A percentile compares a stretch with the other conserved stretches of the same genome.
Conservation (phyloP, 495 filamentous ascomycete species). For the Jackrogersella minutella region DNA sequence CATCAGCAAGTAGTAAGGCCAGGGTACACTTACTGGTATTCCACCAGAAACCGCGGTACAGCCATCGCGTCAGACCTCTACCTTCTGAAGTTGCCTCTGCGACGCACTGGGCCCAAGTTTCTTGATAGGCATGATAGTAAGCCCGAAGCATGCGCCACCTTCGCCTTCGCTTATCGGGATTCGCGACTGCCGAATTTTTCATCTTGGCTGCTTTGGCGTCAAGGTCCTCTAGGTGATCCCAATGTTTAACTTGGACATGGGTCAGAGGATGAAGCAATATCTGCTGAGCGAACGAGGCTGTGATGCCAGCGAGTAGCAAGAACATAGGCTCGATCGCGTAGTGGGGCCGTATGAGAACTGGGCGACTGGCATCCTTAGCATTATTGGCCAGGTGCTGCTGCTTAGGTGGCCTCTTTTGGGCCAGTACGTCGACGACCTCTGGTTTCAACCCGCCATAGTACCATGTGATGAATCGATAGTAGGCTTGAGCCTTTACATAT, state of each 20-base stretch:
- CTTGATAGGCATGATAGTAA: conserved; percentile 78
- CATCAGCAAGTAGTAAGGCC: neutral
- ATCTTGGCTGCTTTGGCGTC: conserved; percentile 67
- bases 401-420: conserved; percentile 46
- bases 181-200: conserved; percentile 32
- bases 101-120: conserved; percentile 74
- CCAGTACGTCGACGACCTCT: conserved; percentile 52
- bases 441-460: conserved; percentile 72
- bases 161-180: conserved; percentile 40
- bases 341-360: conserved; percentile 76
- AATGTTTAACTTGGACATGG: conserved; percentile 78
- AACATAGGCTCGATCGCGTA: conserved; percentile 87
- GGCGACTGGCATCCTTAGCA: conserved; percentile 35
- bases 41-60: conserved; percentile 79
- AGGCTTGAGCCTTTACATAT: conserved; percentile 83
- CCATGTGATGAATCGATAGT: conserved; percentile 79
- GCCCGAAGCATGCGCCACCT: conserved; percentile 64
- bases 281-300: conserved; percentile 80
- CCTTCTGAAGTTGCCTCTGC: conserved; percentile 69
- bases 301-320: conserved; percentile 76
- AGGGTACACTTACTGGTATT: conserved; percentile 57
- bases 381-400: conserved; percentile 11
- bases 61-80: conserved; percentile 70
- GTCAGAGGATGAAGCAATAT: conserved; percentile 79
- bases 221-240: conserved; percentile 77